Evolutionary conservation across 139 green algal genomes (phyloP), one percentile per base, ranked within the genome.

Genomic region (Picochlorum sp.): DNA sequence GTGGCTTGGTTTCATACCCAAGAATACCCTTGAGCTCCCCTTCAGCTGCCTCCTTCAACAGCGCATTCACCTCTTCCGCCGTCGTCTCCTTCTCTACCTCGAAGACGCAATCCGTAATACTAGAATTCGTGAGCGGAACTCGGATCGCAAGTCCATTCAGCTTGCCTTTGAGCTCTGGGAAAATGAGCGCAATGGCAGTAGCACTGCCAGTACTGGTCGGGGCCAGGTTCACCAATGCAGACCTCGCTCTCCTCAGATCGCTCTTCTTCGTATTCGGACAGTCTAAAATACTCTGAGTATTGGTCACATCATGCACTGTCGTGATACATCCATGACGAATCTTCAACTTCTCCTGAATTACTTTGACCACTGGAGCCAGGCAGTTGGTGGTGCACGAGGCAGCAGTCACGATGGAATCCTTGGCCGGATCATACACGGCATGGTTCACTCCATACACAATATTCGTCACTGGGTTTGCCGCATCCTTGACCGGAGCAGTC

Each of bases 331-430:
- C 87, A 47, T 86, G 83, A 32, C 69, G 51, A 45, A 94, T 92
- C 49, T 83, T 82, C n/a, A 95, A 69, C 62, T 92, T 86, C 60
- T 90, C 83, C 15, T 84, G 81, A 16, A 95, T 80, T 34, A 87
- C 83, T 69, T 88, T 87, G 44, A 88, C 86, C 21, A 93, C 80
- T 0, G 88, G 88, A 20, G 82, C 88, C 56, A 95, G 74, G 82
- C 89, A 93, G 80, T 95, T 95, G 45, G 88, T 95, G 56, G 88
- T 95, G 77, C 88, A 95, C 16, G 82, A 90, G 23, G 88, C 88
- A 20, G 87, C 87, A 10, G 88, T 94, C 4, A 95, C 80, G 24
- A 95, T 89, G 73, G 85, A 66, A 62, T 95, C 81, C 41, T 66
- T 68, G 0, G 61, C 66, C 0, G 74, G 58, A 60, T 91, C 68